Evolutionary conservation across 2,329 filamentous ascomycete species (phyloP).

Genomic region (Stenocarpella maydis): DNA sequence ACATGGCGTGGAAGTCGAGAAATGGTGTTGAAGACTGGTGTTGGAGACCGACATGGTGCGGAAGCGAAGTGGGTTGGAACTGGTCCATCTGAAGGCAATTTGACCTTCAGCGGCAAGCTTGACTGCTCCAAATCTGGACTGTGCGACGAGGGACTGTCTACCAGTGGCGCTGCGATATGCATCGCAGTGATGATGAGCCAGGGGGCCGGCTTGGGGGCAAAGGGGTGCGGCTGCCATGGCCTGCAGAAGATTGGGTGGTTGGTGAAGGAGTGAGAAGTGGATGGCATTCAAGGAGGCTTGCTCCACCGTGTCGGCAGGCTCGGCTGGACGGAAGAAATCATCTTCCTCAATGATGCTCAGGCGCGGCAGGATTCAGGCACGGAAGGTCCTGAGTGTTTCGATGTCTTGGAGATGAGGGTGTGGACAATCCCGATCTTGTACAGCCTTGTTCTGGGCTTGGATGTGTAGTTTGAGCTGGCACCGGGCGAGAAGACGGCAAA

Average conservation of each 20-base stretch:
- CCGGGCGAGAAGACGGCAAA: constrained; percentile 1
- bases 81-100: not conserved
- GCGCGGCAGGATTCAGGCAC: not conserved
- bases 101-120: not conserved
- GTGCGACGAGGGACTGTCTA: not conserved
- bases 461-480: not conserved
- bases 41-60: not conserved
- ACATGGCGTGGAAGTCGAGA: not conserved
- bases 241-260: not conserved
- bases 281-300: not conserved
- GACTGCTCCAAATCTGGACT: not conserved
- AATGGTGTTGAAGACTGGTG: not conserved
- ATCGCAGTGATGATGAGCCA: not conserved
- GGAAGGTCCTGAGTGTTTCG: constrained; percentile 3
- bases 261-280: not conserved
- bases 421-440: constrained; percentile 4
- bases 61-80: not conserved
- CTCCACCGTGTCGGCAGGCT: not conserved
- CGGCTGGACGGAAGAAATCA: not conserved
- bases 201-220: not conserved
- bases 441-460: constrained; percentile 9
- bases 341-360: not conserved
- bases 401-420: not conserved
- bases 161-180: not conserved
- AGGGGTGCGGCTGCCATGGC: constrained; percentile 3